Evolutionary conservation across 345 rosid genomes (phyloP).

Genomic region (Corymbia maculata): DNA sequence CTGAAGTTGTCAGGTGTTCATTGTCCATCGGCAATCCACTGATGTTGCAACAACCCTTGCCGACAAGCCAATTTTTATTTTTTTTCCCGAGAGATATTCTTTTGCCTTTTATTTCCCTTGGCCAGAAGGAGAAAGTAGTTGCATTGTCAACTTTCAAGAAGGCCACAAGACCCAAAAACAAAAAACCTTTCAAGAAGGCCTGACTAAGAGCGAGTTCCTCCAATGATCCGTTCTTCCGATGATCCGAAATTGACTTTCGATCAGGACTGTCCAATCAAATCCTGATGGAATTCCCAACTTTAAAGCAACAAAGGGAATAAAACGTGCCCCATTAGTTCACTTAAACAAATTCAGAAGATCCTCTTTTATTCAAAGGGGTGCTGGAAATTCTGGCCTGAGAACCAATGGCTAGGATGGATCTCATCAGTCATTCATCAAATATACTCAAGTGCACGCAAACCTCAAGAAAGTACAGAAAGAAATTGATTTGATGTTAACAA

Average conservation of each 20-base stretch:
- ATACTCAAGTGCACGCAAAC: background rate
- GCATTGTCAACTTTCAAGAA: background rate
- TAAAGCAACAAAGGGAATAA: background rate
- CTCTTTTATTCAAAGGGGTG: background rate
- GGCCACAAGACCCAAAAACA: background rate
- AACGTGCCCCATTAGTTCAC: background rate
- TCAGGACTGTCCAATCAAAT: background rate
- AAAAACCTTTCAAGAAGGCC: background rate
- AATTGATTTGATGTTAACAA: background rate
- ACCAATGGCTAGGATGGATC: background rate
- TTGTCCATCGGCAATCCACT: background rate
- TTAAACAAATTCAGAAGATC: background rate
- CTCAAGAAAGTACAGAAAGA: background rate
- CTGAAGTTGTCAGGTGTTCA: background rate
- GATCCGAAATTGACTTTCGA: background rate
- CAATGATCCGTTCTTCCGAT: background rate
- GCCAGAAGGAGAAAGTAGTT: background rate
- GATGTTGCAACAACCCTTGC: background rate
- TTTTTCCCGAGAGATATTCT: background rate
- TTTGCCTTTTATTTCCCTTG: background rate
- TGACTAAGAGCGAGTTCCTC: background rate
- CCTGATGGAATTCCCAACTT: background rate
- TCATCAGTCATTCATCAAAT: background rate
- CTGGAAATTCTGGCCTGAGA: background rate
- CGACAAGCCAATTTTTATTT: background rate